phyloP scores from a whole-genome alignment of 805 yeast species.

The Saccharomycopsis sp. region DNA sequence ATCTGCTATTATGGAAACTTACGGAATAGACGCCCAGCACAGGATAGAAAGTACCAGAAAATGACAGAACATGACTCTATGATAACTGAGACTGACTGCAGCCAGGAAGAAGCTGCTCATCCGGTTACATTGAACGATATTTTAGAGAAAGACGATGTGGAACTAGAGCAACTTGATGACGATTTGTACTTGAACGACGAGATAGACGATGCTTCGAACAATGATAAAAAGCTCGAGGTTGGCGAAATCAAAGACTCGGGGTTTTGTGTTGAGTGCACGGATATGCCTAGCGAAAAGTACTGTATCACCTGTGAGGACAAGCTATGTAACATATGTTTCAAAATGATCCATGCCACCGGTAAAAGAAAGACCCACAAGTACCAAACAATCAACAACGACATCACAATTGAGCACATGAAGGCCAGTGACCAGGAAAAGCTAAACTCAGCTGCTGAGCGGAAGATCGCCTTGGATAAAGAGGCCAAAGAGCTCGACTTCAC shows the following conservation, averaged over 20 bases:
- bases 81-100: background rate
- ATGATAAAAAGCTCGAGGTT: slow-evolving; percentile 26
- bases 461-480: slow-evolving; percentile 21
- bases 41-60: background rate
- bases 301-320: slow-evolving; percentile 60
- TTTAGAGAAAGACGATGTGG: slow-evolving; percentile 20
- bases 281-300: slow-evolving; percentile 59
- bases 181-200: slow-evolving; percentile 18
- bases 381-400: slow-evolving; percentile 23
- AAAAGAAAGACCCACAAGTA: slow-evolving; percentile 42
- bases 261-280: slow-evolving; percentile 64
- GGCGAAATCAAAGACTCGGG: slow-evolving; percentile 30
- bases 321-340: slow-evolving; percentile 65
- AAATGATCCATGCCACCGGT: slow-evolving; percentile 64
- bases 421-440: slow-evolving; percentile 20
- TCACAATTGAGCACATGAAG: slow-evolving; percentile 19
- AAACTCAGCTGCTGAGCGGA: slow-evolving; percentile 23
- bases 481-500: slow-evolving; percentile 3
- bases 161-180: background rate
- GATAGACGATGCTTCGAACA: slow-evolving; percentile 21
- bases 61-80: background rate
- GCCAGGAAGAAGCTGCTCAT: background rate
- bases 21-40: too few relatives aligned
- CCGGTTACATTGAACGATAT: slow-evolving; percentile 16
- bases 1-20: too few relatives aligned